These are phyloP conservation scores for Podila horticola DNA, from an alignment of 192 early-diverging fungal species.

Conservation along the genomic window DNA sequence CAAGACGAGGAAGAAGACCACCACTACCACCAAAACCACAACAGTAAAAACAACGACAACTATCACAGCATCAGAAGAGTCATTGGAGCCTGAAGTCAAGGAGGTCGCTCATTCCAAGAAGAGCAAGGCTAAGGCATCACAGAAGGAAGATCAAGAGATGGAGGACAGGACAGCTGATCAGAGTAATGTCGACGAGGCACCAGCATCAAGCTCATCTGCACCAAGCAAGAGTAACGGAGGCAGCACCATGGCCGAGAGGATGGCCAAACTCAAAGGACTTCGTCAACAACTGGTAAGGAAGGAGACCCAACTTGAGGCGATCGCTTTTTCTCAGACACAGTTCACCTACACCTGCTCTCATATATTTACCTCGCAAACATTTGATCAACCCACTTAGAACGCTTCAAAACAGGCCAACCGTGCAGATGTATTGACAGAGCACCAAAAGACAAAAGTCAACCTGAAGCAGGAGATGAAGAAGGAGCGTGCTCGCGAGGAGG, in stretches of 20 bases:
- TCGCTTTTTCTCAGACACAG: not conserved
- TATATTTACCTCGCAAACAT: conserved; percentile 22
- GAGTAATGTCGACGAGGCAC: conserved; percentile 1
- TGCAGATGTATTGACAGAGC: conserved; percentile 79
- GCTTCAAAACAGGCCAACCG: conserved; percentile 70
- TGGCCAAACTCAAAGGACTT: conserved; percentile 44
- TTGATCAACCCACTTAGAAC: conserved; percentile 37
- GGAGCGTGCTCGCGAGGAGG: conserved; percentile 78
- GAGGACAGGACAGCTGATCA: not conserved
- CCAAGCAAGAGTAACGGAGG: not conserved
- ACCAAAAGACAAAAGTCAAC: conserved; percentile 77
- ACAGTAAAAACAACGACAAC: not conserved
- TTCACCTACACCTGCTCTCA: not conserved
- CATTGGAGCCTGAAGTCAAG: not conserved
- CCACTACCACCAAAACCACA: not conserved
- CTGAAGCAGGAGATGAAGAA: conserved; percentile 67
- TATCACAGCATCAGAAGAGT: not conserved
- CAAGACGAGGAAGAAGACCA: not conserved
- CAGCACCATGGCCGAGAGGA: conserved; percentile 40
- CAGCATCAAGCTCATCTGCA: not conserved
- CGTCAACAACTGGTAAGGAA: conserved; percentile 39
- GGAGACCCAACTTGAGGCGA: no score
- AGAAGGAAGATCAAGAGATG: conserved; percentile 2
- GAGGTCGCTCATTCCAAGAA: not conserved
- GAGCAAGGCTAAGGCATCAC: not conserved